Base-by-base conservation (phyloP, 73 alveolate species). In the Paramecium biaurelia region DNA sequence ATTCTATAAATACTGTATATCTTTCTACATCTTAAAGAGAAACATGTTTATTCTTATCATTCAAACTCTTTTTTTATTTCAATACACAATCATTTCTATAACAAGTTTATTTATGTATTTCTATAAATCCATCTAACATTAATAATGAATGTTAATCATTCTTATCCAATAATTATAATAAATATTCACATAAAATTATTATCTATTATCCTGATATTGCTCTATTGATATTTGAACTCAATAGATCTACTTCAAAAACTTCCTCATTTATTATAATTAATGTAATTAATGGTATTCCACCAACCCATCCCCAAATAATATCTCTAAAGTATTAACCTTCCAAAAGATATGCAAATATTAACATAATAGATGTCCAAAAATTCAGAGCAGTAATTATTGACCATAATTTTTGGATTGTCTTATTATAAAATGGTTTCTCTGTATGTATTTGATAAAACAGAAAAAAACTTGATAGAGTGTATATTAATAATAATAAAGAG, bases 321-420 rank as follows among this genome's bases (percentile, higher is more conserved):
- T 82, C 84, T 42, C 76, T 63, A 47, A 89, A 89, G 23, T 57
- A 82, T 41, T 28, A 21, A 26, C 79, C 87, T n/a, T 89, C 94
- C 10, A 89, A 82, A 28, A 89, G 37, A 23, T 35, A 18, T 11
- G 94, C 94, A 47, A 89, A 89, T 18, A 56, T n/a, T 14, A 89
- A 5, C 43, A 89, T 23, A 0, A 89, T 68, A 5, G 70, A 47
- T 2, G 89, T 70, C 94, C 94, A 89, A 41, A 89, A 76, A 30
- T 89, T 30, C 15, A 89, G 4, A n/a, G 94, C 94, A 28, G 94
- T 21, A 11, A 89, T 89, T 30, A 89, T 30, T 14, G 85, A 41
- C 94, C 94, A 89, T 41, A 89, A 23, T 35, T 68, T 89, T 70
- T 89, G n/a, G 4, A 70, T 30, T 14, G 20, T 24, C 11, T 26